These are phyloP conservation scores for Chaetomiaceae sp. DNA, from an alignment of 2,329 filamentous ascomycete species.

Conservation along the genomic window DNA sequence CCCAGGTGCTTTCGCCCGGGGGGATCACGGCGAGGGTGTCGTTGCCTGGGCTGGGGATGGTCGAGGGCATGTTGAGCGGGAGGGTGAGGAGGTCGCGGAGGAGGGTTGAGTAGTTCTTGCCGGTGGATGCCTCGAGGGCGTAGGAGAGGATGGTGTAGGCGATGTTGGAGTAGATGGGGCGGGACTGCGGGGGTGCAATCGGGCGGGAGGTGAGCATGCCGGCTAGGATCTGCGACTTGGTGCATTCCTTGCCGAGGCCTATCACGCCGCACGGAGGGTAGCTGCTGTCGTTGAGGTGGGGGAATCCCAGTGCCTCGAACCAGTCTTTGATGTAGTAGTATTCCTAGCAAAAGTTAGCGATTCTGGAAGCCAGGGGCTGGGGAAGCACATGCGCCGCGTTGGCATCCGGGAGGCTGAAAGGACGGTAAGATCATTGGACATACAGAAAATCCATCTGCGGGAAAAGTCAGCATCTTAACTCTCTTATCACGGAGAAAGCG, in stretches of 20 bases:
- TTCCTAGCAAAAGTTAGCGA: not conserved
- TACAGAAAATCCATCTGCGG: constrained; percentile 3
- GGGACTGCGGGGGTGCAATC: not conserved
- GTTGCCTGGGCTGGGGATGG: constrained; percentile 15
- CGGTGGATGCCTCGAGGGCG: not conserved
- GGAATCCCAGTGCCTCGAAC: constrained; percentile 3
- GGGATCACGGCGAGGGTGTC: constrained; percentile 24
- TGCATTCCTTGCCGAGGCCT: not conserved
- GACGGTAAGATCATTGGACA: not conserved
- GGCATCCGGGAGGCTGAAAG: too few species aligned
- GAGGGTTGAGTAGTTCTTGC: constrained; percentile 4
- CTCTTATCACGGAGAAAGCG: not conserved
- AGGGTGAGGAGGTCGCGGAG: constrained; percentile 13
- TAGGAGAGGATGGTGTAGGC: not conserved
- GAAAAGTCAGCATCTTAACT: not conserved
- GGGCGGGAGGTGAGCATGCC: not conserved
- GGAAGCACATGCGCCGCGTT: too few species aligned
- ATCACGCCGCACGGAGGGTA: constrained; percentile 3
- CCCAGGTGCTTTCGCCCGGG: constrained; percentile 23
- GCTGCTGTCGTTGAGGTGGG: not conserved
- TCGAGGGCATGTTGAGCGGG: constrained; percentile 21
- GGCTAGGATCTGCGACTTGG: not conserved
- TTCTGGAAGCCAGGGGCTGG: too few species aligned
- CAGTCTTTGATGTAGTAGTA: constrained; percentile 1
- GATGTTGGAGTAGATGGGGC: constrained; percentile 6